Base-by-base conservation (phyloP, 495 filamentous ascomycete species). In the Physcia stellaris region DNA sequence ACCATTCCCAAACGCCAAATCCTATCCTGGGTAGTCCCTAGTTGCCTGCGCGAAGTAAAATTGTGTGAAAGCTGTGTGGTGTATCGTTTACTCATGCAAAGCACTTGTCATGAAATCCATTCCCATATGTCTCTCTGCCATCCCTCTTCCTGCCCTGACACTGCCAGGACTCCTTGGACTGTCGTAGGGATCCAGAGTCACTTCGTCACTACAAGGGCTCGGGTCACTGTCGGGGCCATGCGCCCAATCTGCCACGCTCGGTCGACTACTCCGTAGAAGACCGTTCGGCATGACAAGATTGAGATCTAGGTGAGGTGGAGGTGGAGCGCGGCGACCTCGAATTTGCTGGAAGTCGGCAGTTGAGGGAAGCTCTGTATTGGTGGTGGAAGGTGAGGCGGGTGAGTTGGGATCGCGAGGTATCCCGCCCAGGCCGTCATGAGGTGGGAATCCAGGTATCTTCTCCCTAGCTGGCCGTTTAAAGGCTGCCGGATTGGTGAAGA, bases 81-180 rank as follows among this genome's bases (percentile, higher is more conserved):
- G n/a, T n/a, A n/a, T n/a, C n/a, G n/a, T n/a, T 51, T 31, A 35
- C 33, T 49, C 39, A 4, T 33, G 31, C 30, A 52, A 44, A 13
- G 49, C 49, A 31, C 49, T 52, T 19, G 49, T 52, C 49, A 52
- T 52, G 9, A 52, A 52, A 31, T 49, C 49, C 42, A 52, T 24
- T 6, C 40, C 37, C 18, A 49, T 46, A 31, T 40, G 45, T 23
- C 37, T 43, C 11, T 39, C 46, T 6, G 46, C 49, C 37, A 38
- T 40, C 15, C 44, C 40, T 24, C 49, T 39, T 6, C 46, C 49
- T 17, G 21, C 30, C 22, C 39, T 33, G 4, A 52, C 46, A 24
- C 42, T 52, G n/a, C 46, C 46, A 1, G 46, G 39, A 20, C 42
- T 46, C 32, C 29, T 24, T 12, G 40, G 36, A n/a, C 31, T 27